These are phyloP conservation scores for Peniophora sp. DNA, from an alignment of 1,284 basidiomycete genomes.

Conservation along the genomic window DNA sequence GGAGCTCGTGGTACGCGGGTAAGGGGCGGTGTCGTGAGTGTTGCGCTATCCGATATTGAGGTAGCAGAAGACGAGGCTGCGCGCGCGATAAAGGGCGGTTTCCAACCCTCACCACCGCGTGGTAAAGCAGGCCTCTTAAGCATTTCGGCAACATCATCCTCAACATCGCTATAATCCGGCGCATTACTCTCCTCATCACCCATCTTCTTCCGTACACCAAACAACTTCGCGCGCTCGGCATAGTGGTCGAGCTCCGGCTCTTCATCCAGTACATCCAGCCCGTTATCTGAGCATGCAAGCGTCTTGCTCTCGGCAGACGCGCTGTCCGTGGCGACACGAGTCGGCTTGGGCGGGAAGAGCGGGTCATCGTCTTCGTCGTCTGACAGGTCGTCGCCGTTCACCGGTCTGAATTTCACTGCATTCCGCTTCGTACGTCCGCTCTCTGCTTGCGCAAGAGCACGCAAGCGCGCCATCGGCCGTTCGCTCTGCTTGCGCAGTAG, in stretches of 20 bases:
- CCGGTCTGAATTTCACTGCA: conserved; percentile 40
- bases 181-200: conserved; percentile 12
- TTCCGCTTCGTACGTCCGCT: conserved; percentile 25
- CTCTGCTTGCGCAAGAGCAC: background rate
- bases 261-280: conserved; percentile 14
- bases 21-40: background rate
- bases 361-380: conserved; percentile 15
- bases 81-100: conserved; percentile 24
- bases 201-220: conserved; percentile 5
- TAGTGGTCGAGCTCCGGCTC: conserved; percentile 13
- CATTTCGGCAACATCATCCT: conserved; percentile 20
- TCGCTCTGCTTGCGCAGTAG: conserved; percentile 18
- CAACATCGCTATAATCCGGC: conserved; percentile 31
- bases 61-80: conserved; percentile 6
- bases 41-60: background rate
- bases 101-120: conserved; percentile 20
- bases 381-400: conserved; percentile 25
- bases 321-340: conserved; percentile 2
- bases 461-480: conserved; percentile 10
- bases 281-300: conserved; percentile 4
- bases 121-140: background rate
- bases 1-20: conserved; percentile 3
- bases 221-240: conserved; percentile 11
- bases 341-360: conserved; percentile 6
- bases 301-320: conserved; percentile 4